Evolutionary conservation across 805 yeast genomes (phyloP).

Genomic region (Yarrowia osloensis): DNA sequence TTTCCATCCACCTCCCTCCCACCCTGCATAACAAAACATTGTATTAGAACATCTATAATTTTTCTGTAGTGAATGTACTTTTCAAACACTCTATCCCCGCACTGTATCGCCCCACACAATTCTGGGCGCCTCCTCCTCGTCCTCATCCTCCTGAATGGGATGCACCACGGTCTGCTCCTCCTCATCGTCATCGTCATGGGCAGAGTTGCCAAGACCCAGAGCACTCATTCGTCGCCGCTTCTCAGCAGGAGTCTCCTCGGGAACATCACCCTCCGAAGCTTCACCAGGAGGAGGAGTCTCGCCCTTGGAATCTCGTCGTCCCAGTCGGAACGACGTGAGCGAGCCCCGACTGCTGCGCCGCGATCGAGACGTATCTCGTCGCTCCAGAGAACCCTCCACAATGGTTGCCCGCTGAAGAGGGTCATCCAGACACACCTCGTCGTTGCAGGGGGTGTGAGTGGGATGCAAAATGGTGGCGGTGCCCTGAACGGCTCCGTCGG

Average conservation of each 20-base stretch:
- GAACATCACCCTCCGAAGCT: background rate
- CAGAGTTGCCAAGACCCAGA: conserved; percentile 11
- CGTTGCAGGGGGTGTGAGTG: conserved; percentile 22
- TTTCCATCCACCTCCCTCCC: too few relatives aligned
- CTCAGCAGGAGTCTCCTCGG: conserved; percentile 28
- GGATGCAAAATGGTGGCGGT: conserved; percentile 2
- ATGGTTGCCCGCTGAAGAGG: conserved; percentile 22
- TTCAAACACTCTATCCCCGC: background rate
- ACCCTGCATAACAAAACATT: background rate
- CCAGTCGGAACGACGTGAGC: background rate
- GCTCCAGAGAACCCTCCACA: conserved; percentile 10
- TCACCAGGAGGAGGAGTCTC: conserved; percentile 2
- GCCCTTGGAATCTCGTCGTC: conserved; percentile 5
- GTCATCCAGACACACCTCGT: conserved; percentile 16
- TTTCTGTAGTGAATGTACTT: background rate
- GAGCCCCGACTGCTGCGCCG: conserved; percentile 23
- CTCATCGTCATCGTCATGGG: conserved; percentile 8
- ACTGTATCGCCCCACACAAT: background rate
- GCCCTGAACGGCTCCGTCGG: conserved; percentile 7
- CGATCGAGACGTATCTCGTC: background rate
- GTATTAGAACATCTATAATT: conserved; percentile 6
- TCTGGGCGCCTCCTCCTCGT: conserved; percentile 29
- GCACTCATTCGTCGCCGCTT: conserved; percentile 26
- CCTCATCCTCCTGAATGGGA: conserved; percentile 31
- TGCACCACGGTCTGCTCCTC: conserved; percentile 23